A percentile compares a stretch with the other conserved stretches of the same genome.
phyloP scores from a whole-genome alignment of 352 stramenopile species.

The Hyaloperonospora arabidopsidis region DNA sequence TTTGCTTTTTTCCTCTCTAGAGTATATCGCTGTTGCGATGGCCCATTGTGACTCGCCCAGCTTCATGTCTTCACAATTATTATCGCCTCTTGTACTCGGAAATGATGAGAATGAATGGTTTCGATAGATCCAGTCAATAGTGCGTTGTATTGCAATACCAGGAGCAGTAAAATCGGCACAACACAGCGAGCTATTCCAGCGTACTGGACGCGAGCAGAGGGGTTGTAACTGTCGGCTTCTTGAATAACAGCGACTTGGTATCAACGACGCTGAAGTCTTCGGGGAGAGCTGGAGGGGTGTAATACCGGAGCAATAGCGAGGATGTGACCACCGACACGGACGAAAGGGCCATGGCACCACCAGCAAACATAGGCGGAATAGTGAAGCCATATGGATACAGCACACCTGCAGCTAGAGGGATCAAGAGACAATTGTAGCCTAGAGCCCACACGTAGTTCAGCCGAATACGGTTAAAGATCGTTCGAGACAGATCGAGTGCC shows the following conservation, averaged over 20 bases:
- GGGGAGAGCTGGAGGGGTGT: conserved; percentile 70
- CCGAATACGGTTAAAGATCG: conserved; percentile 94
- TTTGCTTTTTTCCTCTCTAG: conserved; percentile 6
- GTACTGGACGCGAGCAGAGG: conserved; percentile 66
- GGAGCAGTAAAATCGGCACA: neutral
- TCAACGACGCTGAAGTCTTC: conserved; percentile 51
- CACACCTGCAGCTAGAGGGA: conserved; percentile 94
- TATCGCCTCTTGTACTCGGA: too few species aligned
- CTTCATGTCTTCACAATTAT: conserved; percentile 15
- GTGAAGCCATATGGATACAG: conserved; percentile 91
- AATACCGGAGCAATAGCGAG: conserved; percentile 90
- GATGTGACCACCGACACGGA: conserved; percentile 94
- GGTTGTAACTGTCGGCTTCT: conserved; percentile 68
- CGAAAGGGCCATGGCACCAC: conserved; percentile 93
- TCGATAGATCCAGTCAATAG: too few species aligned
- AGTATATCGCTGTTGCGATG: neutral
- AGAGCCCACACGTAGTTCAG: conserved; percentile 98
- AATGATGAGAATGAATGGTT: too few species aligned
- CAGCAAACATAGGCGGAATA: conserved; percentile 94
- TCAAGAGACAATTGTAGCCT: conserved; percentile 96
- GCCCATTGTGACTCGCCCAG: neutral
- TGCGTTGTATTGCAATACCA: neutral
- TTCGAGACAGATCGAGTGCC: conserved; percentile 92
- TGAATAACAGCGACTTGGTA: conserved; percentile 74
- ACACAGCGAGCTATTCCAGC: conserved; percentile 27